Conservation (phyloP, 768 basidiomycete genomes). For the Podaxis rugospora region DNA sequence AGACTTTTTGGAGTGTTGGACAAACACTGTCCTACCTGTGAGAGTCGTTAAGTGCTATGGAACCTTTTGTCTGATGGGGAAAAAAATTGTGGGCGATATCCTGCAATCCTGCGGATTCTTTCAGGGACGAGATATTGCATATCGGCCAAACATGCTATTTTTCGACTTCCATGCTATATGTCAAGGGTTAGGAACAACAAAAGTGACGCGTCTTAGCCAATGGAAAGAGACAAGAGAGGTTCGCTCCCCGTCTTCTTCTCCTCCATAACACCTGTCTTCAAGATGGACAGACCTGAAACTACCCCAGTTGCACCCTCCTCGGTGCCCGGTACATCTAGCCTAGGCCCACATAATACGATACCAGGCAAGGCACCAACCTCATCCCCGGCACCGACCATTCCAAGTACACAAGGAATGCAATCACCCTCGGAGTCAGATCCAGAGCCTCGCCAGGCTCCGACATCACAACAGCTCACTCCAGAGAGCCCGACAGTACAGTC, state of each 20-base stretch:
- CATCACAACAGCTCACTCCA: not conserved
- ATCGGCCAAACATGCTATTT: not conserved
- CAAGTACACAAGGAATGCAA: not conserved
- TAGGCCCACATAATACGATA: not conserved
- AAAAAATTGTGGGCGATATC: not conserved
- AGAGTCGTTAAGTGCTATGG: not conserved
- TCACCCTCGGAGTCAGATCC: not conserved
- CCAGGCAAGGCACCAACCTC: not conserved
- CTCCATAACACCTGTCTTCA: not conserved
- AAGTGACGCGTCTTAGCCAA: not conserved
- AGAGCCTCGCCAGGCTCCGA: not conserved
- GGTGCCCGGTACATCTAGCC: not conserved
- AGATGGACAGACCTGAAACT: not conserved
- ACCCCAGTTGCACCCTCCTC: not conserved
- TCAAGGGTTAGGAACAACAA: not conserved
- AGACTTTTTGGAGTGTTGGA: not conserved
- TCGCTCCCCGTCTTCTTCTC: too few species aligned
- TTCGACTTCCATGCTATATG: conserved; percentile 2
- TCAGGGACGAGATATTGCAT: not conserved
- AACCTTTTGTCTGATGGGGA: not conserved
- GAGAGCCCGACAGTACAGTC: not conserved
- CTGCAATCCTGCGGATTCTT: not conserved
- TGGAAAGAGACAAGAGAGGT: not conserved
- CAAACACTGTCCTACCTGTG: not conserved
- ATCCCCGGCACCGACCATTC: not conserved